Conservation (phyloP, 306 rosid genomes). For the Pterocarpus santalinus region DNA sequence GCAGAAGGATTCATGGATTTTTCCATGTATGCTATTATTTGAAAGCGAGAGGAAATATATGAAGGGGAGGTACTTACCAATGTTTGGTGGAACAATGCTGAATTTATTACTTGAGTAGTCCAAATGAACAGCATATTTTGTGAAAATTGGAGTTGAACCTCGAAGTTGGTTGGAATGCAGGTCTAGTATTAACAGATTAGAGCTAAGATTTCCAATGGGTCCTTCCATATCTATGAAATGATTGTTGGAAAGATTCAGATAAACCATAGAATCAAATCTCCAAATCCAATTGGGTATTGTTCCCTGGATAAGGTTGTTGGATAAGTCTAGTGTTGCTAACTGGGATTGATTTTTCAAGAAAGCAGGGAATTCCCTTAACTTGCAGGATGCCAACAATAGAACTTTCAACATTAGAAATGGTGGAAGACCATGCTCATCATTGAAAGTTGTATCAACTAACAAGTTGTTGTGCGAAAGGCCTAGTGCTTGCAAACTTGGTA, state of each 20-base stretch:
- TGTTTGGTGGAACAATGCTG: conserved; percentile 17
- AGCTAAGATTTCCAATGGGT: not conserved
- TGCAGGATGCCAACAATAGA: conserved; percentile 49
- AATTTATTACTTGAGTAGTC: conserved; percentile 55
- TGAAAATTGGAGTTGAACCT: conserved; percentile 32
- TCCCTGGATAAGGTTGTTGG: conserved; percentile 52
- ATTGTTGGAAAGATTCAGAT: conserved; percentile 62
- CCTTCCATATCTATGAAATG: conserved; percentile 34
- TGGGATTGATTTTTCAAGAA: conserved; percentile 50
- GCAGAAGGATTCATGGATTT: conserved; percentile 43
- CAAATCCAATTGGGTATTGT: conserved; percentile 65
- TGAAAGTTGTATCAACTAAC: not conserved
- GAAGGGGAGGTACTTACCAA: not conserved
- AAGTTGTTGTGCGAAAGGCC: conserved; percentile 63
- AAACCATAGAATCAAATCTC: not conserved
- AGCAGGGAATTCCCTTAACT: conserved; percentile 24
- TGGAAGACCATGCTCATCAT: not conserved
- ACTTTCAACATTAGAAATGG: not conserved
- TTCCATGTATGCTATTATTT: conserved; percentile 21
- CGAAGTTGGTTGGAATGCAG: conserved; percentile 50
- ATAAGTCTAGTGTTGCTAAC: conserved; percentile 28
- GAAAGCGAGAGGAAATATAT: conserved; percentile 20
- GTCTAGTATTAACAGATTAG: not conserved
- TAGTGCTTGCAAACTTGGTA: conserved; percentile 27
- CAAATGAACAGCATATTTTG: not conserved